Evolutionary conservation across 2,329 filamentous ascomycete genomes (phyloP).

Genomic region (Thelonectria discophora): DNA sequence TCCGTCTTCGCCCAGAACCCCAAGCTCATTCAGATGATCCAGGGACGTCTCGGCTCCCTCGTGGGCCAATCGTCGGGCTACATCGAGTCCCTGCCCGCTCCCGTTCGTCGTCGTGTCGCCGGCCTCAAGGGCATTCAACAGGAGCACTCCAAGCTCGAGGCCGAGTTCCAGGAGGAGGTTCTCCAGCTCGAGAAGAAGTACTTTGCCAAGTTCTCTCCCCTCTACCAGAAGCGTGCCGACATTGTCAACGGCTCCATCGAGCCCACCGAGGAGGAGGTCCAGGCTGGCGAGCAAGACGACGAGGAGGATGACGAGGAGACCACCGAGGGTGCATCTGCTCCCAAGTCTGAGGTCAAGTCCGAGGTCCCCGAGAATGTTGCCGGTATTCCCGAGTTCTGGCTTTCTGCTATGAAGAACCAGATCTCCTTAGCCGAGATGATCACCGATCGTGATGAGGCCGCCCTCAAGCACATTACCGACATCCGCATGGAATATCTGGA

Average conservation of each 20-base stretch:
- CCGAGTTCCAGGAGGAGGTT: constrained; percentile 98
- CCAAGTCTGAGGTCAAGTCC: constrained; percentile 65
- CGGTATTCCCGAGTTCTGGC: constrained; percentile 99
- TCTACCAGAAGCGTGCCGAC: constrained; percentile 92
- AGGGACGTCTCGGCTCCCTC: constrained; percentile 91
- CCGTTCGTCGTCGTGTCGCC: constrained; percentile 91
- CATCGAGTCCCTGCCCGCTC: constrained; percentile 90
- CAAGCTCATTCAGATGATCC: constrained; percentile 94
- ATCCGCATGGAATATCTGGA: constrained; percentile 99
- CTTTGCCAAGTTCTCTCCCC: constrained; percentile 96
- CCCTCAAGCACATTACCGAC: constrained; percentile 87
- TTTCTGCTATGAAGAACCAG: constrained; percentile 99
- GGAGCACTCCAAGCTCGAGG: constrained; percentile 97
- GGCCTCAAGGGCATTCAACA: constrained; percentile 98
- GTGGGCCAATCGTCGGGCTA: constrained; percentile 97
- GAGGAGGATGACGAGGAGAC: constrained; percentile 82
- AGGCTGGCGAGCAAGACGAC: constrained; percentile 79
- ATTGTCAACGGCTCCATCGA: constrained; percentile 90
- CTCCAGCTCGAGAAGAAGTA: constrained; percentile 99
- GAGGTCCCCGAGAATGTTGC: constrained; percentile 66
- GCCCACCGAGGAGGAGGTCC: constrained; percentile 86
- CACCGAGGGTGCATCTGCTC: constrained; percentile 64
- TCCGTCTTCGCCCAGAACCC: constrained; percentile 97
- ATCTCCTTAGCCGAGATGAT: constrained; percentile 97
- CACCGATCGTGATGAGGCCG: constrained; percentile 94